These are phyloP conservation scores for Kuraishia piskuri DNA, from an alignment of 805 yeast species.

Conservation along the genomic window DNA sequence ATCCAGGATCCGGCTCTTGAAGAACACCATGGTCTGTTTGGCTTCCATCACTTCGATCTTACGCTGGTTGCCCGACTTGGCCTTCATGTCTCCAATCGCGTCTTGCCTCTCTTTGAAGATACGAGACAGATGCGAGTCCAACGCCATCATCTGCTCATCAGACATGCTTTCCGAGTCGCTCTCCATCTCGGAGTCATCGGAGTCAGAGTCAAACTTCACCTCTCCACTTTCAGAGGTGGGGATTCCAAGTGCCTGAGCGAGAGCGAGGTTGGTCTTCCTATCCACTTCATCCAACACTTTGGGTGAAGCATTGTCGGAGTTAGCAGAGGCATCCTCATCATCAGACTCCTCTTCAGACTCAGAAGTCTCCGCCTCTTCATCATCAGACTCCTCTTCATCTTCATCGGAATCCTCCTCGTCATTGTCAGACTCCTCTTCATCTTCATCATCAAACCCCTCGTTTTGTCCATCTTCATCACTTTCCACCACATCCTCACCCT, in stretches of 20 bases:
- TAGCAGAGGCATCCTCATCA: slow-evolving; percentile 12
- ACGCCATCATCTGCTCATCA: slow-evolving; percentile 93
- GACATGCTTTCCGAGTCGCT: slow-evolving; percentile 80
- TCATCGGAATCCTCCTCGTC: slow-evolving; percentile 23
- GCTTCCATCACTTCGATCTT: slow-evolving; percentile 74
- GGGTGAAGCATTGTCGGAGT: slow-evolving; percentile 11
- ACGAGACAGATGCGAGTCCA: slow-evolving; percentile 74
- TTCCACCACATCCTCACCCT: slow-evolving; percentile 35
- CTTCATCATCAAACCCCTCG: slow-evolving; percentile 21
- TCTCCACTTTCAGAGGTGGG: slow-evolving; percentile 28
- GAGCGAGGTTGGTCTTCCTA: slow-evolving; percentile 46
- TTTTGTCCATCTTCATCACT: slow-evolving; percentile 16
- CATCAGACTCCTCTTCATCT: slow-evolving; percentile 28
- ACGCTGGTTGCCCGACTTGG: slow-evolving; percentile 53
- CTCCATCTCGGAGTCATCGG: slow-evolving; percentile 41
- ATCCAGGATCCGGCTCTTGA: slow-evolving; percentile 74
- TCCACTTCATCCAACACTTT: slow-evolving; percentile 22
- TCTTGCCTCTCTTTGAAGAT: slow-evolving; percentile 80
- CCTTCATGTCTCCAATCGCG: slow-evolving; percentile 39
- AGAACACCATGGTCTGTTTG: slow-evolving; percentile 65
- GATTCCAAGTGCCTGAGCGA: slow-evolving; percentile 66
- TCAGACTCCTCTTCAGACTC: slow-evolving; percentile 27
- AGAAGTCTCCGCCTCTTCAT: slow-evolving; percentile 36
- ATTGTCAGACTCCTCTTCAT: slow-evolving; percentile 22
- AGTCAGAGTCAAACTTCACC: slow-evolving; percentile 17